phyloP scores from a whole-genome alignment of 257 asterid species.

The Plantago elongata region DNA sequence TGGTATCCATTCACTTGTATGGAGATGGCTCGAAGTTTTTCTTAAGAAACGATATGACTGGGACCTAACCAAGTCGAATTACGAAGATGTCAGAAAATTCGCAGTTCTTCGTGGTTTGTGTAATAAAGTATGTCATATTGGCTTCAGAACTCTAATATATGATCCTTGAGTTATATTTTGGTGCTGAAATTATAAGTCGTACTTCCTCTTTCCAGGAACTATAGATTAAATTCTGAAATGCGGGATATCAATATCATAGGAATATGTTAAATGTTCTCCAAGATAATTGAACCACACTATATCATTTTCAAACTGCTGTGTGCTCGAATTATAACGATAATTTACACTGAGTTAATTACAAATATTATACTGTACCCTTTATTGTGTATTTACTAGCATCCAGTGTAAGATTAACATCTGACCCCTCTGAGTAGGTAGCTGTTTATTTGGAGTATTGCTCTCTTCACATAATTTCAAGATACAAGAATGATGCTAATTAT shows the following conservation, averaged over 20 bases:
- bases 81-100: conserved; percentile 69
- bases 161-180: conserved; percentile 13
- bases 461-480: conserved; percentile 14
- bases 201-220: background rate
- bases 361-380: too few species aligned
- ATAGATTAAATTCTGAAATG: conserved; percentile 1
- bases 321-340: too few species aligned
- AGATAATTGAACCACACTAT: conserved; percentile 5
- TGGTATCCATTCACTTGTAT: conserved; percentile 66
- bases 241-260: conserved; percentile 1
- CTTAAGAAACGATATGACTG: conserved; percentile 81
- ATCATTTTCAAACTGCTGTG: background rate
- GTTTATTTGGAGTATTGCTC: background rate
- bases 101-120: conserved; percentile 94
- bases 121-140: conserved; percentile 61
- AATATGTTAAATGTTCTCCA: background rate
- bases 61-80: conserved; percentile 59
- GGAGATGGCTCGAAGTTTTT: conserved; percentile 90
- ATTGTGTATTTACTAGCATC: too few species aligned
- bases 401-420: background rate
- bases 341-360: too few species aligned
- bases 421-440: conserved; percentile 6
- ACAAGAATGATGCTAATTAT: conserved; percentile 16
- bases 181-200: conserved; percentile 8
- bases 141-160: conserved; percentile 15